Percentiles rank a stretch among this genome's conserved stretches.
Evolutionary conservation across 2,329 filamentous ascomycete species (phyloP).

Genomic region (Lachnellula suecica): DNA sequence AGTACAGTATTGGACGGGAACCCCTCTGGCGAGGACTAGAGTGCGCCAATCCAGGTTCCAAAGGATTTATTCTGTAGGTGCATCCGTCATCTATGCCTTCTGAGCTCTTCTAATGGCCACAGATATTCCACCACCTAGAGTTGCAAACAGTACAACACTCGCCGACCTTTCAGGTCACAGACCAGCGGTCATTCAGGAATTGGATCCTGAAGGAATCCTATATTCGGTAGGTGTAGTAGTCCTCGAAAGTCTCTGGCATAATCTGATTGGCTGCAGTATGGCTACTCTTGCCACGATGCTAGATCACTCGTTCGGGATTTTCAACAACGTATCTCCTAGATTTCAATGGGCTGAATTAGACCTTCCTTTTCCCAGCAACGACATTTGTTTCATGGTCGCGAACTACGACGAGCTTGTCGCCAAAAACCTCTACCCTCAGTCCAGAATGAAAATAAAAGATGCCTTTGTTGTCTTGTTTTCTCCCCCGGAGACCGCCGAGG

Average conservation of each 20-base stretch:
- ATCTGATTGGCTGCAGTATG: constrained; percentile 14
- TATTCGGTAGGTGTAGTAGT: constrained; percentile 27
- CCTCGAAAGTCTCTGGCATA: too few species aligned
- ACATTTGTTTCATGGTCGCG: constrained; percentile 25
- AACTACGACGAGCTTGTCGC: constrained; percentile 26
- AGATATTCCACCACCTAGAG: constrained; percentile 30
- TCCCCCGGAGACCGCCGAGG: constrained; percentile 13
- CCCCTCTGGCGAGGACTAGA: constrained; percentile 25
- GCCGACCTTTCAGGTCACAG: constrained; percentile 22
- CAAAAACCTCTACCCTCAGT: constrained; percentile 14
- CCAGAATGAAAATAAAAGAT: constrained; percentile 30
- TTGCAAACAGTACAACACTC: constrained; percentile 27
- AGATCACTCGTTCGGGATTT: constrained; percentile 32
- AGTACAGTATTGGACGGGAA: constrained; percentile 33
- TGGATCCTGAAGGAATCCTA: constrained; percentile 31
- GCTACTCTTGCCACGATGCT: constrained; percentile 29
- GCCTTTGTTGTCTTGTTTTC: constrained; percentile 28
- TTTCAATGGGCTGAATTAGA: constrained; percentile 33
- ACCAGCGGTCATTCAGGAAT: constrained; percentile 25
- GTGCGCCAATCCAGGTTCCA: constrained; percentile 30
- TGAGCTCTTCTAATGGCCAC: background rate
- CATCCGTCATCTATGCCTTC: background rate
- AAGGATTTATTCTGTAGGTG: constrained; percentile 28
- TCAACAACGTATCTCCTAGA: constrained; percentile 31
- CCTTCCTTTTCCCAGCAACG: constrained; percentile 28